Conservation (phyloP, 2,329 filamentous ascomycete genomes). For the Apiospora pterosperma region DNA sequence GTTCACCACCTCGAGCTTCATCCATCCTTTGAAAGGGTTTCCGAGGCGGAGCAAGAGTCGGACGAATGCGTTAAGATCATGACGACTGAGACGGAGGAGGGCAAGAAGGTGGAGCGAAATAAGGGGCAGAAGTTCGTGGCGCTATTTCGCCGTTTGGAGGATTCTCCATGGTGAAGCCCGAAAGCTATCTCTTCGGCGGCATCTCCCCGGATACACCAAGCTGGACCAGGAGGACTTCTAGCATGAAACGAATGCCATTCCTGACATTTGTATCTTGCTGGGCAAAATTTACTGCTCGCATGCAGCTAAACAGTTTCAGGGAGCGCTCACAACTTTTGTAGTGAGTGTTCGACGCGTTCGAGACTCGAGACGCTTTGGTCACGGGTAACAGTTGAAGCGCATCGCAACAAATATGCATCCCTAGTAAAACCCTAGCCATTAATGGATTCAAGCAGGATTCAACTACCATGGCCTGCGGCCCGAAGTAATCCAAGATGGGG, state of each 20-base stretch:
- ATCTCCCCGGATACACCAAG: background rate
- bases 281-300: background rate
- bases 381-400: background rate
- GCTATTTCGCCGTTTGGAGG: conserved; percentile 75
- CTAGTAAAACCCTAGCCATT: background rate
- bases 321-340: background rate
- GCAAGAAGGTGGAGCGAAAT: conserved; percentile 93
- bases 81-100: conserved; percentile 87
- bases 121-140: conserved; percentile 88
- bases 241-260: background rate
- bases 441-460: background rate
- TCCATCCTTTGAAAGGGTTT: conserved; percentile 73
- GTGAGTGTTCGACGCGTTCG: background rate
- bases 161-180: conserved; percentile 66
- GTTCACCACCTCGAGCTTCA: conserved; percentile 77
- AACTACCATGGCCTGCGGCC: background rate
- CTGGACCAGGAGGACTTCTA: background rate
- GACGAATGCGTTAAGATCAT: conserved; percentile 73
- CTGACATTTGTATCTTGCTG: background rate
- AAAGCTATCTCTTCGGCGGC: background rate
- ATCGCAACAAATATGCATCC: background rate
- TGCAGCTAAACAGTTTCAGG: background rate
- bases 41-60: conserved; percentile 61
- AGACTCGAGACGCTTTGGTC: background rate
- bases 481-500: background rate